phyloP scores from a whole-genome alignment of 768 basidiomycete genomes.

The Serendipita vermifera region DNA sequence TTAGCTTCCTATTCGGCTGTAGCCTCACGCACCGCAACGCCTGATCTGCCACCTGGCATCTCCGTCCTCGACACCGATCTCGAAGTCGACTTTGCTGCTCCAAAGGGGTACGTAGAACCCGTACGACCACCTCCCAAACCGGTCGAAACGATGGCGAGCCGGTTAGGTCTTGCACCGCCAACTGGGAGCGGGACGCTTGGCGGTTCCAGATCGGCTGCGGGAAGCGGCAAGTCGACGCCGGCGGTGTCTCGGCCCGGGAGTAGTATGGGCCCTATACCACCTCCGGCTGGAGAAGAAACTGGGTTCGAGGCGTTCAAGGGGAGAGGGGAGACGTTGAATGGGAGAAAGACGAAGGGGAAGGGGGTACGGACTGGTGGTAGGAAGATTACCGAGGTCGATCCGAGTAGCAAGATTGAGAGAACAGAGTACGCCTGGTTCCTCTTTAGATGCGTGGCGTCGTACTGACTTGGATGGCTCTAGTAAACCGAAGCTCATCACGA shows the following conservation, averaged over 20 bases:
- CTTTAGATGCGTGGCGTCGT: slow-evolving; percentile 11
- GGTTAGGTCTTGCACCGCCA: slow-evolving; percentile 10
- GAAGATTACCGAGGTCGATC: slow-evolving; percentile 63
- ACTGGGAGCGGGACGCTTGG: neutral
- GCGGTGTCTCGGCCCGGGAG: neutral
- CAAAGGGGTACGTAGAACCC: slow-evolving; percentile 78
- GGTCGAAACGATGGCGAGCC: slow-evolving; percentile 80
- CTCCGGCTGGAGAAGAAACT: slow-evolving; percentile 3
- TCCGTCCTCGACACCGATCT: slow-evolving; percentile 89
- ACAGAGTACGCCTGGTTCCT: slow-evolving; percentile 56
- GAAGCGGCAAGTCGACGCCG: slow-evolving; percentile 1
- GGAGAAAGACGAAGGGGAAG: slow-evolving; percentile 90
- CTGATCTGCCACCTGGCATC: slow-evolving; percentile 77
- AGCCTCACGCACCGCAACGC: neutral
- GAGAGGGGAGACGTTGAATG: slow-evolving; percentile 78
- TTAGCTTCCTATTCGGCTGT: no score
- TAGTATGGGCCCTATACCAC: neutral
- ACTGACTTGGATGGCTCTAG: slow-evolving; percentile 32
- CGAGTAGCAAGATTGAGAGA: slow-evolving; percentile 76
- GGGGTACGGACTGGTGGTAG: slow-evolving; percentile 58
- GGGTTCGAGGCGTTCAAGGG: slow-evolving; percentile 82
- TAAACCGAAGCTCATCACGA: slow-evolving; percentile 72
- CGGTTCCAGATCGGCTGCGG: neutral
- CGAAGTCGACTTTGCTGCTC: slow-evolving; percentile 93
- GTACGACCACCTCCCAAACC: slow-evolving; percentile 71